Base-by-base conservation (phyloP, 1,284 basidiomycete species). In the Ganoderma lucidum region DNA sequence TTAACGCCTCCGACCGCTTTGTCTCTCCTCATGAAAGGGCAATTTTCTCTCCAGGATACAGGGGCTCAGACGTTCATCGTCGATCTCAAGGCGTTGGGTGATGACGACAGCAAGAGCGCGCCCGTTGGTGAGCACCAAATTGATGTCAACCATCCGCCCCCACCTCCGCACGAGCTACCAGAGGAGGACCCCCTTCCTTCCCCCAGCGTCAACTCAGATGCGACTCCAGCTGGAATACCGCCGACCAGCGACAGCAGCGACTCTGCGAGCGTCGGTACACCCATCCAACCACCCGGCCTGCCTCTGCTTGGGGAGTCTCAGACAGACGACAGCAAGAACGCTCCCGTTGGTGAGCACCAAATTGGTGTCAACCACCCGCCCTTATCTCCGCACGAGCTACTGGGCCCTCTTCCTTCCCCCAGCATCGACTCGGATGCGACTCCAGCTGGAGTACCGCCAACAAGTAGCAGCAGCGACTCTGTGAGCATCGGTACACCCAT, bases 21-120 rank as follows among this genome's bases (percentile, higher is more conserved):
- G 23, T 14, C 37, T 8, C 32, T 32, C 6, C 65, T 66, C 6
- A 28, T 42, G 0, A 17, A 3, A 5, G 28, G 45, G 15, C 2
- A 35, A 39, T n/a, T 32, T 39, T 42, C 51, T 64, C 19, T 41
- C 3, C 66, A 41, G n/a, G 42, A 68, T 62, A 39, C 60, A 3
- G 51, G 3, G 5, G 64, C 59, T 5, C 65, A 61, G 14, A 67
- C 71, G 10, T 75, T 74, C 66, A 69, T 77, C 64, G 74, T 75
- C 45, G 73, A 75, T 32, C 75, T 75, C 64, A 67, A 68, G 55
- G 35, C 67, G 28, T 62, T 56, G 6, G 67, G 61, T 32, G 68
- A 53, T 28, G 64, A 42, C 2, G 19, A 1, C 35, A 55, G 53
- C n/a, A 39, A 66, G 45, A 32, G 23, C 48, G 9, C 37, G 12